phyloP scores from a whole-genome alignment of 768 basidiomycete species.

The Podaxis pistillaris region DNA sequence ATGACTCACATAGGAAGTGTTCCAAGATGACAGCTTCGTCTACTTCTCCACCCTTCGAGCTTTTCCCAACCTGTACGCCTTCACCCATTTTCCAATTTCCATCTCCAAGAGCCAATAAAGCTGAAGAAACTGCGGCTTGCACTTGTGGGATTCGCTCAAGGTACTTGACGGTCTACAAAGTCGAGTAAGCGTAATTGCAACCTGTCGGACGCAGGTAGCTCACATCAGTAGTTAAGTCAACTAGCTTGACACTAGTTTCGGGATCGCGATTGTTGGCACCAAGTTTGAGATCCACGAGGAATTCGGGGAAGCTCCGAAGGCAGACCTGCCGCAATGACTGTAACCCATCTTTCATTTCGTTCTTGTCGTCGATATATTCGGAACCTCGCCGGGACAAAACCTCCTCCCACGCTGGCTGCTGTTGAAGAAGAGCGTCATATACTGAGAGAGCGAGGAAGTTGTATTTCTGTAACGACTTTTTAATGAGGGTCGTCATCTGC shows the following conservation, averaged over 20 bases:
- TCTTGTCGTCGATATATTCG: slow-evolving; percentile 43
- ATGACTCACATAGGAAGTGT: slow-evolving; percentile 67
- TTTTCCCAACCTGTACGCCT: slow-evolving; percentile 11
- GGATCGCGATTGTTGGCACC: slow-evolving; percentile 54
- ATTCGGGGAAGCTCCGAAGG: slow-evolving; percentile 81
- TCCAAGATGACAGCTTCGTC: slow-evolving; percentile 65
- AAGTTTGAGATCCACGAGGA: slow-evolving; percentile 74
- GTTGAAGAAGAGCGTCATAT: slow-evolving; percentile 54
- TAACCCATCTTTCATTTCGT: slow-evolving; percentile 72
- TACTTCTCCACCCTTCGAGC: slow-evolving; percentile 42
- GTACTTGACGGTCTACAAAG: slow-evolving; percentile 60
- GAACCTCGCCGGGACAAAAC: slow-evolving; percentile 53
- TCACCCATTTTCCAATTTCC: slow-evolving; percentile 90
- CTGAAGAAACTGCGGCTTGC: slow-evolving; percentile 61
- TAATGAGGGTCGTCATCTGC: slow-evolving; percentile 63
- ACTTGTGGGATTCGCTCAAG: slow-evolving; percentile 71
- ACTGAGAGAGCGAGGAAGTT: slow-evolving; percentile 77
- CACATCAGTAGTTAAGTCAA: slow-evolving; percentile 55
- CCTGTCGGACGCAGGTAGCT: neutral
- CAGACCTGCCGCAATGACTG: slow-evolving; percentile 66
- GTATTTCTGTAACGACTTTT: slow-evolving; percentile 75
- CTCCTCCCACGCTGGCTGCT: slow-evolving; percentile 68
- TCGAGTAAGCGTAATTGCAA: slow-evolving; percentile 1
- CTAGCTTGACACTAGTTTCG: slow-evolving; percentile 62
- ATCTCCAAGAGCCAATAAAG: slow-evolving; percentile 71